Conservation (phyloP, 768 basidiomycete species). For the Cyathus striatus region DNA sequence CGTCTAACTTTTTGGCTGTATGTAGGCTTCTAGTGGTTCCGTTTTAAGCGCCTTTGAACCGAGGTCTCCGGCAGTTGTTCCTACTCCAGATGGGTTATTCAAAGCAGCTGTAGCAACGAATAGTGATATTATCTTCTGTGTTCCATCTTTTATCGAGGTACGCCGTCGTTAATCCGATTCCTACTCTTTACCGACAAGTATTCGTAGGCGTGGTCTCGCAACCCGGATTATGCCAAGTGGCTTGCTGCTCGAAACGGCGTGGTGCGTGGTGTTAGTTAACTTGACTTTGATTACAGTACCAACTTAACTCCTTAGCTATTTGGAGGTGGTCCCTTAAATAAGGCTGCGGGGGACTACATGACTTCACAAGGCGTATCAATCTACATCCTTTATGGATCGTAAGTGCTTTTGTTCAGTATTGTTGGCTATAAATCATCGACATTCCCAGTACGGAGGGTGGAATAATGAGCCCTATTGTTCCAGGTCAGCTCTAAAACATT, state of each 20-base stretch:
- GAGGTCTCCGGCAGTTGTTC: conserved; percentile 14
- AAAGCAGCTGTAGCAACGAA: conserved; percentile 14
- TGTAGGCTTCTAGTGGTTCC: conserved; percentile 19
- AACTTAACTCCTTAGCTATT: conserved; percentile 18
- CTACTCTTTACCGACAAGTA: background rate
- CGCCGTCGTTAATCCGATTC: background rate
- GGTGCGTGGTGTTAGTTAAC: conserved; percentile 15
- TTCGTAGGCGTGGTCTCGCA: conserved; percentile 10
- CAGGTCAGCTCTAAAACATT: conserved; percentile 3
- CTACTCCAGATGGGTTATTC: conserved; percentile 23
- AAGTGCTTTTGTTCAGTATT: conserved; percentile 5
- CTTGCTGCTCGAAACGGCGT: conserved; percentile 19
- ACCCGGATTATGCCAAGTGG: conserved; percentile 1
- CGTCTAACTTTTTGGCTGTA: too few species aligned
- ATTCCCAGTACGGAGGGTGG: conserved; percentile 7
- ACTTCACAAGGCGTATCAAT: conserved; percentile 25
- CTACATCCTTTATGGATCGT: conserved; percentile 26
- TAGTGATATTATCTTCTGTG: conserved; percentile 15
- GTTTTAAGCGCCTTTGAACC: conserved; percentile 22
- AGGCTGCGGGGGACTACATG: conserved; percentile 27
- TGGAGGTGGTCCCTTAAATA: conserved; percentile 33
- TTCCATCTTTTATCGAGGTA: conserved; percentile 28
- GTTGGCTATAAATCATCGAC: background rate
- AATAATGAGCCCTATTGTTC: conserved; percentile 8
- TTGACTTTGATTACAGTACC: background rate